Conservation (phyloP, 805 yeast species). For the Yarrowia alimentaria region DNA sequence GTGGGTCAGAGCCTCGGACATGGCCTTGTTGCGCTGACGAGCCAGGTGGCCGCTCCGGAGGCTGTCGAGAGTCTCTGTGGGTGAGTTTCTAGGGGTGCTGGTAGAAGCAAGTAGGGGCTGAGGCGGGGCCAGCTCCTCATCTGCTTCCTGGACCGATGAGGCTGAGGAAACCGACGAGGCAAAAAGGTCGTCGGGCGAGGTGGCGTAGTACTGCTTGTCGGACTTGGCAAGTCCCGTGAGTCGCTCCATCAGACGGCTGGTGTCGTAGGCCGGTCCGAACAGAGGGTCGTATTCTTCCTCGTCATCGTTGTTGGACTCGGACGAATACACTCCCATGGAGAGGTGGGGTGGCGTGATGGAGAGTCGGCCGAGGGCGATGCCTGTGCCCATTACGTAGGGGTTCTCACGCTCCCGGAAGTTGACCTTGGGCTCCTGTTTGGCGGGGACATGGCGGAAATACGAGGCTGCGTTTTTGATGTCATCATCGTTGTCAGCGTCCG, state of each 20-base stretch:
- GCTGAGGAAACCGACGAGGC: no score
- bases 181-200: slow-evolving; percentile 18
- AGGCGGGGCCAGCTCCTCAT: neutral
- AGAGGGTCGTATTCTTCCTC: slow-evolving; percentile 20
- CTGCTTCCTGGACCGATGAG: slow-evolving; percentile 13
- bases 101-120: slow-evolving; percentile 3
- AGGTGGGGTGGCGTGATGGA: slow-evolving; percentile 25
- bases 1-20: no score
- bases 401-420: slow-evolving; percentile 13
- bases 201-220: slow-evolving; percentile 5
- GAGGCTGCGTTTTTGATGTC: no score
- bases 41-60: no score
- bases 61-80: no score
- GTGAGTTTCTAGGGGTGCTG: neutral
- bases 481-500: slow-evolving; percentile 17
- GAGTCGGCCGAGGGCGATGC: slow-evolving; percentile 19
- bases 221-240: slow-evolving; percentile 2
- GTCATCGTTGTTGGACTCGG: slow-evolving; percentile 11
- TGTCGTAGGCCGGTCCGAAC: slow-evolving; percentile 22
- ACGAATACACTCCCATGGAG: slow-evolving; percentile 17
- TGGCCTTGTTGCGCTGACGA: no score
- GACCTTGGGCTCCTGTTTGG: slow-evolving; percentile 10
- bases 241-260: slow-evolving; percentile 10
- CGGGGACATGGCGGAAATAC: no score
- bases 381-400: slow-evolving; percentile 26